Evolutionary conservation across 225 moss, liverwort and hornwort species (phyloP).

Genomic region (Lunularia cruciata): DNA sequence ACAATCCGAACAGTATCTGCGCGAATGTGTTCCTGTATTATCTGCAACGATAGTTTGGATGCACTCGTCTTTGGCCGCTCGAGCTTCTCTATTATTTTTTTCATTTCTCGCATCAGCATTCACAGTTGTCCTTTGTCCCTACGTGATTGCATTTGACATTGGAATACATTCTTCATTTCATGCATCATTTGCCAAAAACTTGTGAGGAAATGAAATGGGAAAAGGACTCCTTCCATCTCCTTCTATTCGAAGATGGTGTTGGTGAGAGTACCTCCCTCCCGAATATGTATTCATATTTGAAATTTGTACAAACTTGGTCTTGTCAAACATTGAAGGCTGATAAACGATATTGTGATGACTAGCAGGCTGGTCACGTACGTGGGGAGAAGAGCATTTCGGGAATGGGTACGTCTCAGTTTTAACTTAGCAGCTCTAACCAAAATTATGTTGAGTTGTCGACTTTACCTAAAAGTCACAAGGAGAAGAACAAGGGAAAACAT

Average conservation of each 20-base stretch:
- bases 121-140: no score
- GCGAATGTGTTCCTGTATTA: no score
- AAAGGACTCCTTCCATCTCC: not conserved
- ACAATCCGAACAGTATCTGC: not conserved
- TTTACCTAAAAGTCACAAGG: no score
- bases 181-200: no score
- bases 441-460: no score
- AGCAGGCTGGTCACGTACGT: conserved; percentile 97
- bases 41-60: not conserved
- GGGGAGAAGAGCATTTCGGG: conserved; percentile 98
- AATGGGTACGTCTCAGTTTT: conserved; percentile 57
- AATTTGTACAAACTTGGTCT: not conserved
- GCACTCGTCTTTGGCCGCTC: not conserved
- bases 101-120: no score
- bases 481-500: no score
- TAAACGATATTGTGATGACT: not conserved
- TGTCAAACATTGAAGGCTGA: not conserved
- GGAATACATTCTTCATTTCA: no score
- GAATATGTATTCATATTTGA: not conserved
- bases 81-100: no score
- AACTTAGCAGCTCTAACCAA: no score
- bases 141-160: no score
- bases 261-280: no score
- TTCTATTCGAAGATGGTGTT: not conserved
- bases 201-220: not conserved